phyloP scores from a whole-genome alignment of 2,329 filamentous ascomycete genomes.

The Dactylonectria macrodidyma region DNA sequence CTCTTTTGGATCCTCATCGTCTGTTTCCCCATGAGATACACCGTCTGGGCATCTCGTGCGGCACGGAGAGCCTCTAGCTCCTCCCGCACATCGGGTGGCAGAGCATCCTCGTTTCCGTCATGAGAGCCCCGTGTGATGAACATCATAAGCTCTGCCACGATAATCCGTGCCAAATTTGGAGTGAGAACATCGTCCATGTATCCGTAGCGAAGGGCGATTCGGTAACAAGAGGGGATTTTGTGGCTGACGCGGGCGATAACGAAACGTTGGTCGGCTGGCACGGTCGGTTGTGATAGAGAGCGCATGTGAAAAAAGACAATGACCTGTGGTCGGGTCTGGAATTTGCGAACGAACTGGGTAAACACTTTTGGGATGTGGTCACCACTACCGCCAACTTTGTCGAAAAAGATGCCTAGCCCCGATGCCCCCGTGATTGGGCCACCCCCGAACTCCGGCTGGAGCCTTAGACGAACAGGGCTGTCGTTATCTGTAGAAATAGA shows the following conservation, averaged over 20 bases:
- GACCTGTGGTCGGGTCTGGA: conserved; percentile 76
- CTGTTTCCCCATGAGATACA: conserved; percentile 75
- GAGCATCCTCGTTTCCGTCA: conserved; percentile 42
- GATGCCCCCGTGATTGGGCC: conserved; percentile 62
- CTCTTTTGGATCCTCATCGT: conserved; percentile 65
- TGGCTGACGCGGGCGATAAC: conserved; percentile 57
- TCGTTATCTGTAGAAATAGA: conserved; percentile 41
- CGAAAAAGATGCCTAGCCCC: conserved; percentile 82
- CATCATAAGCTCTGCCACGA: conserved; percentile 73
- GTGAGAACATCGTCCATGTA: conserved; percentile 81
- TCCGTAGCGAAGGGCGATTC: conserved; percentile 78
- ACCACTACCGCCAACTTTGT: conserved; percentile 81
- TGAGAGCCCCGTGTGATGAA: conserved; percentile 59
- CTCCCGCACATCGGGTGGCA: conserved; percentile 45
- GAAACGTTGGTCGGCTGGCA: conserved; percentile 64
- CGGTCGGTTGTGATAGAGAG: conserved; percentile 71
- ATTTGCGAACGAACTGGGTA: conserved; percentile 80
- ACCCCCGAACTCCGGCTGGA: conserved; percentile 59
- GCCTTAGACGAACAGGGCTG: conserved; percentile 42
- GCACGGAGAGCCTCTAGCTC: conserved; percentile 62
- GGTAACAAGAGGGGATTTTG: conserved; percentile 75
- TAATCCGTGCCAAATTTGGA: conserved; percentile 69
- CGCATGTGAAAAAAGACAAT: conserved; percentile 83
- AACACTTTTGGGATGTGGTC: conserved; percentile 61
- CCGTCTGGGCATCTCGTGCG: conserved; percentile 63